Evolutionary conservation across 2,329 filamentous ascomycete species (phyloP), one percentile per base, ranked within the genome.

Genomic region (Myriosclerotinia duriaeana): DNA sequence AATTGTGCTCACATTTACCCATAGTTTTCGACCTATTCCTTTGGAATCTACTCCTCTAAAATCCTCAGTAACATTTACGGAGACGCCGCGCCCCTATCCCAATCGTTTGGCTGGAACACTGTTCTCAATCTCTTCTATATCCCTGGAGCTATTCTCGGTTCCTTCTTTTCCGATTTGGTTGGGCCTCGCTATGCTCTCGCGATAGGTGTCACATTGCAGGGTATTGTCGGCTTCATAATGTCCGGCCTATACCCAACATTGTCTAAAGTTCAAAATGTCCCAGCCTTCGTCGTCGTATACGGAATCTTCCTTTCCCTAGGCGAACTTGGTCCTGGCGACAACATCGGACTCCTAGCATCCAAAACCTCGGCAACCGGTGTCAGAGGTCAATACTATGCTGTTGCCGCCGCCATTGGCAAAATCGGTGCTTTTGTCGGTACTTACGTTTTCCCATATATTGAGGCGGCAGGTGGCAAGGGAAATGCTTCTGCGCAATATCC

Each of bases 51-150:
- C 80, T 91, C 90, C 0, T 88, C 89, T 0, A 84, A 87, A 1
- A 94, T 96, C 73, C 79, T 96, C 0, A 77, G 80, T 50, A 87
- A 86, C 67, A 84, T 92, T 38, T 87, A 89, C 53, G 85, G 86
- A 12, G 74, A 81, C 0, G 72, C 76, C 5, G 82, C 86, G 0
- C 84, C 89, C 0, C 80, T 97, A 1, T 94, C 91, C 74, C 90
- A 89, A 69, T 80, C 87, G 14, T 93, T 97, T 69, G 93, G 92
- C 52, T 97, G 92, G 92, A 93, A 92, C 75, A 92, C 90, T 0
- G 84, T 97, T 53, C 87, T 96, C 80, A 96, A 95, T 77, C 80
- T 92, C 69, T 97, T 97, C 78, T 96, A 96, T 78, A 84, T 96
- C 59, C 93, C 92, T 0, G 93, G 93, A 1, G 91, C 91, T 34